phyloP scores from a whole-genome alignment of 1,139 yeast genomes.

The Blastobotrys petasosporus region DNA sequence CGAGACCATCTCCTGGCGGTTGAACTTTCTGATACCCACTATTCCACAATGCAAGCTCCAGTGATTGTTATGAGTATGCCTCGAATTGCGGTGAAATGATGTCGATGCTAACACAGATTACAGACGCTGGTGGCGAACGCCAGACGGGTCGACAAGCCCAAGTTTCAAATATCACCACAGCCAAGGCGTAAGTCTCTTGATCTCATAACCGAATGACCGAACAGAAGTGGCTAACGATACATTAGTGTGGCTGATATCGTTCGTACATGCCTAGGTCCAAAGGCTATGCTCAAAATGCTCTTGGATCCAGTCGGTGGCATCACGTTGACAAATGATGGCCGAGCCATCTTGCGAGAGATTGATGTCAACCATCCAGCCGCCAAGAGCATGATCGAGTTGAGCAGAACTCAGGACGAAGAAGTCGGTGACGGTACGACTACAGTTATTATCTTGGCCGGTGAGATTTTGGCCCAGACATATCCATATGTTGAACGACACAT shows the following conservation, averaged over 20 bases:
- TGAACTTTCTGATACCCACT: not conserved
- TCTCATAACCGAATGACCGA: not conserved
- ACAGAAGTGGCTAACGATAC: slow-evolving; percentile 6
- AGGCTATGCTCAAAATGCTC: slow-evolving; percentile 97
- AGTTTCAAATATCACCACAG: slow-evolving; percentile 93
- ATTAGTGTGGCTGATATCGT: slow-evolving; percentile 79
- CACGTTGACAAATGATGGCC: slow-evolving; percentile 96
- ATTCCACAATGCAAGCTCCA: slow-evolving; percentile 58
- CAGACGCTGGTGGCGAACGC: slow-evolving; percentile 80
- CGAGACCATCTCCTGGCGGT: not conserved
- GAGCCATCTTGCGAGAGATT: slow-evolving; percentile 92
- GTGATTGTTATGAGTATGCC: slow-evolving; percentile 56
- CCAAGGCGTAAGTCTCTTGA: slow-evolving; percentile 56
- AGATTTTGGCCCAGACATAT: slow-evolving; percentile 88
- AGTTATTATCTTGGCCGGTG: slow-evolving; percentile 89
- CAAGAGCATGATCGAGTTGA: slow-evolving; percentile 93
- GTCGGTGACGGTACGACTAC: slow-evolving; percentile 99
- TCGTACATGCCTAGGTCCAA: slow-evolving; percentile 98
- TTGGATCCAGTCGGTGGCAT: slow-evolving; percentile 99
- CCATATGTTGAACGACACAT: slow-evolving; percentile 90
- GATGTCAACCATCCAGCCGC: slow-evolving; percentile 99
- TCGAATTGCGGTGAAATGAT: slow-evolving; percentile 1
- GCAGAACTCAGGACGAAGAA: slow-evolving; percentile 98
- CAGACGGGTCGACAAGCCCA: slow-evolving; percentile 98
- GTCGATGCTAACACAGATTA: slow-evolving; percentile 12